Conservation (phyloP, 257 asterid genomes). For the Scutellaria minor region DNA sequence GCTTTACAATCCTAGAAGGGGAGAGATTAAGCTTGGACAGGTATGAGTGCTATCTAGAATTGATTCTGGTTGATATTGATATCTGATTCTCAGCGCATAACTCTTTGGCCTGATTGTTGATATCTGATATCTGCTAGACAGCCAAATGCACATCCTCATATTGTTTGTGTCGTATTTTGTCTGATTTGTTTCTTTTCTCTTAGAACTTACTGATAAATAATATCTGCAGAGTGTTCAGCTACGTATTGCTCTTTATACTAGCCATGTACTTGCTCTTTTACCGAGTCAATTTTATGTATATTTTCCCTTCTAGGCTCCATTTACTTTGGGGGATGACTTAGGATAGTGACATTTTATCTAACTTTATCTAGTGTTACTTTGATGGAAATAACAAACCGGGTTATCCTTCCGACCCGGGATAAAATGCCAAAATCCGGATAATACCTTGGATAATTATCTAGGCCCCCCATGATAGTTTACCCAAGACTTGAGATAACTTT, state of each 20-base stretch:
- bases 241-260: neutral
- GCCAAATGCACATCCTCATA: neutral
- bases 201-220: too few species aligned
- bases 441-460: too few species aligned
- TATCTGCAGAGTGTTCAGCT: too few species aligned
- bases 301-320: neutral
- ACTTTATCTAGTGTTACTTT: too few species aligned
- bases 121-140: neutral
- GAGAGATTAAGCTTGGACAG: conserved; percentile 98
- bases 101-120: conserved; percentile 16
- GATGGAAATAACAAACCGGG: too few species aligned
- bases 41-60: conserved; percentile 43
- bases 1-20: conserved; percentile 96
- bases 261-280: conserved; percentile 1
- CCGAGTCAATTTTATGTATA: conserved; percentile 10
- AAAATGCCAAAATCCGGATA: too few species aligned
- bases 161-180: neutral
- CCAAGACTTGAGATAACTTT: too few species aligned
- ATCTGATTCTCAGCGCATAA: conserved; percentile 21
- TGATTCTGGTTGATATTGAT: conserved; percentile 27
- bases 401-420: too few species aligned
- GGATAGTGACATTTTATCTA: too few species aligned
- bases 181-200: too few species aligned
- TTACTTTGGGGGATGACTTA: too few species aligned
- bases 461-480: too few species aligned